Evolutionary conservation across 805 yeast genomes (phyloP), one percentile per base, ranked within the genome.

Genomic region (Cyberlindnera mycetangii): DNA sequence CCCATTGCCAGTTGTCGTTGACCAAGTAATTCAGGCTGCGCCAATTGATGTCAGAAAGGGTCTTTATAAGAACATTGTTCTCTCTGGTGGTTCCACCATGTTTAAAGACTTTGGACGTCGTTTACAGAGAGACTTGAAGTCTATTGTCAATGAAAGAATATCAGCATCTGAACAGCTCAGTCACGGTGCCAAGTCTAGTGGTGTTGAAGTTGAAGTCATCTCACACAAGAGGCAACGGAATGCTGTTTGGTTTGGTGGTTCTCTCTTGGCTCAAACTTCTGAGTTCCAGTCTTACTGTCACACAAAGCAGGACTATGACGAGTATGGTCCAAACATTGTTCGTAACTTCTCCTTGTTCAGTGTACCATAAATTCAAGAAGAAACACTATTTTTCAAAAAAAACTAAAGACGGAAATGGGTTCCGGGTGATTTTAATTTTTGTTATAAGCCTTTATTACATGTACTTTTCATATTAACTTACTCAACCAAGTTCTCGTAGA

Each of bases 201-300:
- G 99, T 65, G 95, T 93, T 41, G 95, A 89, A 45, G 99, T 93
- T 45, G 95, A 88, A 69, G 99, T 93, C 50, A 90, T 93, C 54
- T 81, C 95, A 22, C 99, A 93, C 71, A 89, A 92, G 73, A 86
- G 93, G 69, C 99, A 93, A 72, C 80, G 97, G 66, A 89, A 93
- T 61, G 99, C 99, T 3, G 99, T 93, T 47, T 93, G 99, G 99
- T 93, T 92, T 64, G 99, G 99, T 57, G 99, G 99, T 55, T 86
- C 96, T 17, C 72, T 93, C 55, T 75, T 93, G 62, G 98, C 99
- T 1, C 98, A 92, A 71, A 93, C 99, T 10, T 82, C 95, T 18
- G 99, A 93, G 69, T 93, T 93, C 71, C 88, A 85, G 68, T 81
- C 95, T 66, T 90, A 90, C 68, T 93, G 98, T 66, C 93, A 93